Evolutionary conservation across 352 stramenopile species (phyloP).

Genomic region (Saprolegnia diclina): DNA sequence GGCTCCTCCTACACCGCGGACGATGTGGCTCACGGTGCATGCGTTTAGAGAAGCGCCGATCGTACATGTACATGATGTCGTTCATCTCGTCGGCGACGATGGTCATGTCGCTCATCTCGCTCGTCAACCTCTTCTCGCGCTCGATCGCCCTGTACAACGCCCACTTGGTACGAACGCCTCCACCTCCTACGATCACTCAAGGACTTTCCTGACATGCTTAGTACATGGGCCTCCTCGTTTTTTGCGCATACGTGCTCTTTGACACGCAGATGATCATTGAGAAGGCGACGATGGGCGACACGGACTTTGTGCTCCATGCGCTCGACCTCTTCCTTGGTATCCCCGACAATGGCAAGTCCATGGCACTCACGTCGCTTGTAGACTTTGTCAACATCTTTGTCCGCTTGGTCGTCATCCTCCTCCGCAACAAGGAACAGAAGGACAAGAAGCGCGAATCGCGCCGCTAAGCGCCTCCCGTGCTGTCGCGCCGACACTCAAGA

Average conservation of each 20-base stretch:
- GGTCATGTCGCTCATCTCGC: conserved; percentile 40
- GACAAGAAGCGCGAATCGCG: conserved; percentile 40
- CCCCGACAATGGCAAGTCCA: background rate
- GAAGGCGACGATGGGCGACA: conserved; percentile 71
- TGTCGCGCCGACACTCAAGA: background rate
- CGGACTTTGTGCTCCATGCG: conserved; percentile 78
- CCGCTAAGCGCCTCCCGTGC: background rate
- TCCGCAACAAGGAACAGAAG: conserved; percentile 63
- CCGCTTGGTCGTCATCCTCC: conserved; percentile 74
- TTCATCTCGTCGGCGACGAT: conserved; percentile 65
- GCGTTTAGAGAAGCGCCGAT: conserved; percentile 54
- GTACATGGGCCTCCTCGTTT: conserved; percentile 81
- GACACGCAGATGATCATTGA: conserved; percentile 91
- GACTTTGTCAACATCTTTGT: conserved; percentile 87
- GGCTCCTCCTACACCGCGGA: background rate
- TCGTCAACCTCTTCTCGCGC: conserved; percentile 62
- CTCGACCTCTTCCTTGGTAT: conserved; percentile 80
- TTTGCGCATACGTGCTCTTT: conserved; percentile 86
- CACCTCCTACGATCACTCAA: background rate
- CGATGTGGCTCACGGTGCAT: background rate
- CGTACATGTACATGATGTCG: conserved; percentile 78
- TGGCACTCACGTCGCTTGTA: conserved; percentile 26
- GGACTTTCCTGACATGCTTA: conserved; percentile 25
- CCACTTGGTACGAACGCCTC: conserved; percentile 44
- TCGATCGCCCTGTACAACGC: conserved; percentile 49